Conservation (phyloP, 495 filamentous ascomycete genomes). For the Tuber calosporum region DNA sequence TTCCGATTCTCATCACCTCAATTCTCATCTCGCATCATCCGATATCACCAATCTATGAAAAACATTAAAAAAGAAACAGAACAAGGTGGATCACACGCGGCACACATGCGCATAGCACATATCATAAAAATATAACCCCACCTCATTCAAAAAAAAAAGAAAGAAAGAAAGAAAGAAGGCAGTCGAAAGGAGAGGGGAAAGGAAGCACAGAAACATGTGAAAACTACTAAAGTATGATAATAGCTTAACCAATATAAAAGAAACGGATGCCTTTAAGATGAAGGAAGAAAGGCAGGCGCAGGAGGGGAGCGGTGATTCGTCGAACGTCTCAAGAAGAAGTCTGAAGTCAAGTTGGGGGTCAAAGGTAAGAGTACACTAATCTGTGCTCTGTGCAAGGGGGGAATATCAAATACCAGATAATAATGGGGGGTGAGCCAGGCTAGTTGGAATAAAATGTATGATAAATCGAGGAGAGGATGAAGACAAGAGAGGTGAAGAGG, state of each 20-base stretch:
- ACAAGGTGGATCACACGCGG: background rate
- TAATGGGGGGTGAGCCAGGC: background rate
- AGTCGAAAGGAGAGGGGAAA: background rate
- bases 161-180: background rate
- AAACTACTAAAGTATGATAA: background rate
- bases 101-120: background rate
- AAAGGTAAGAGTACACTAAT: background rate
- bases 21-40: background rate
- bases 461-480: background rate
- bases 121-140: background rate
- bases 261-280: background rate
- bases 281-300: background rate
- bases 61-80: background rate
- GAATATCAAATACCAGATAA: background rate
- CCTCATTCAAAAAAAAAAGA: background rate
- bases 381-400: background rate
- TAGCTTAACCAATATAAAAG: slow-evolving; percentile 2
- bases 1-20: background rate
- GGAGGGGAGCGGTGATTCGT: background rate
- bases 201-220: background rate
- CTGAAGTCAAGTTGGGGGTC: background rate
- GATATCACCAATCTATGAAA: background rate
- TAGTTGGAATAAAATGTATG: background rate
- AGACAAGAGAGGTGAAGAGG: background rate
- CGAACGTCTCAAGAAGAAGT: background rate